Base-by-base conservation (phyloP, 2,329 filamentous ascomycete genomes). In the Fusarium lyarnte region DNA sequence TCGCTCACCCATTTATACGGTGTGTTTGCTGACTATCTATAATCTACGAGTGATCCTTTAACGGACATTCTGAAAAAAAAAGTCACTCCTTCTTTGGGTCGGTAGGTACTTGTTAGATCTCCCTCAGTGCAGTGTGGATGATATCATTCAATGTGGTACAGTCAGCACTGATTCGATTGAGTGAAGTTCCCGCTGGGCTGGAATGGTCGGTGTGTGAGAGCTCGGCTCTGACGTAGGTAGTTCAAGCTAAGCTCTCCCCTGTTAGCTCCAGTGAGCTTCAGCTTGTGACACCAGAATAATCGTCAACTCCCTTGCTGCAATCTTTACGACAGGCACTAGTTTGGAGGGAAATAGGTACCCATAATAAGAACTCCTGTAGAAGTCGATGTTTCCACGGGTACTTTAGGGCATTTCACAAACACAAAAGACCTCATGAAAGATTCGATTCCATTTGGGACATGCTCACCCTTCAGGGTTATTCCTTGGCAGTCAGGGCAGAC, bases 401-500 rank as follows among this genome's bases (percentile, higher is more conserved):
- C 9, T 9, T 29, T 29, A 9, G 46, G 23, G 33, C n/a, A 53
- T 38, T 38, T 17, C 38, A 27, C 35, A 42, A 19, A 19, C 16
- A 31, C n/a, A 38, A 31, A 43, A 10, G 31, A 23, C 29, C 14
- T 41, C 25, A 39, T 29, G 25, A 35, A 17, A 51, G 12, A 49
- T 33, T 52, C 33, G 12, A 49, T 33, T 52, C 33, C 23, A 38
- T 39, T 53, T 12, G 23, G 49, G 21, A 54, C 10, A 52, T 54
- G 21, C n/a, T 31, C 36, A 10, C 31, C 42, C 60, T 65, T 47
- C 57, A 63, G 60, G 57, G 47, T 41, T 43, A 17, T 49, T 55
- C 63, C 55, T 68, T 63, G 63, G 57, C 55, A 66, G n/a, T 52
- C 63, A 66, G 63, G 61, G 61, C 61, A 63, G 45, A 58, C 38